Evolutionary conservation across 2,329 filamentous ascomycete genomes (phyloP).

Genomic region (Verticillium longisporum): DNA sequence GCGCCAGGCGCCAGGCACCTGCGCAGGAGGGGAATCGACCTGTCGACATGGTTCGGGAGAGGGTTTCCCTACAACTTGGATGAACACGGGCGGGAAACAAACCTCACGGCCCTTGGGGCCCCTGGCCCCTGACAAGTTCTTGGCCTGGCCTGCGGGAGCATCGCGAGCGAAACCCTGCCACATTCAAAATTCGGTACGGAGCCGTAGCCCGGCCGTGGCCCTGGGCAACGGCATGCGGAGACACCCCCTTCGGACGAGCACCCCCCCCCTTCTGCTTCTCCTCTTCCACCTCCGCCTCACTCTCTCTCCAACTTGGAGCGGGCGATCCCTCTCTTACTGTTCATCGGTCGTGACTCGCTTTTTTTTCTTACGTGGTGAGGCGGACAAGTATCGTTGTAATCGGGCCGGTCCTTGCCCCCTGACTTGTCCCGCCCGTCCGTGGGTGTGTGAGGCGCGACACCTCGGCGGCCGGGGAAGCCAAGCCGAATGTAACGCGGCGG

Average conservation of each 20-base stretch:
- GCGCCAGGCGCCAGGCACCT: not conserved
- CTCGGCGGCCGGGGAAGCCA: not conserved
- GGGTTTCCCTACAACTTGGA: not conserved
- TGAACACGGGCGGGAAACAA: not conserved
- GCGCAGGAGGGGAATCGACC: not conserved
- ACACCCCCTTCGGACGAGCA: not conserved
- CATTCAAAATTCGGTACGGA: not conserved
- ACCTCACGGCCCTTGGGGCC: not conserved
- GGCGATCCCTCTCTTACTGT: not conserved
- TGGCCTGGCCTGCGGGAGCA: not conserved
- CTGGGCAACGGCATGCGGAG: not conserved
- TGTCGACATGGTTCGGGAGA: not conserved
- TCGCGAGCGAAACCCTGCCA: not conserved
- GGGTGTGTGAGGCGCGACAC: not conserved
- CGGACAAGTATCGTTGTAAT: not conserved
- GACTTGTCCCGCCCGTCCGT: not conserved
- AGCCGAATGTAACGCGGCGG: not conserved
- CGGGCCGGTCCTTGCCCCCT: not conserved
- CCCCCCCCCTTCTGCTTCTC: not conserved
- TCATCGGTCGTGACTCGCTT: not conserved
- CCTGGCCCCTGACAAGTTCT: not conserved
- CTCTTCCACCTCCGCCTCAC: too few species aligned
- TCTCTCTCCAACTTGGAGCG: too few species aligned
- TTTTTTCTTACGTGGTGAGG: not conserved
- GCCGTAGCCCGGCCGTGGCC: not conserved